Evolutionary conservation across 352 stramenopile genomes (phyloP), one percentile per base, ranked within the genome.

Genomic region (Globisporangium parvum): DNA sequence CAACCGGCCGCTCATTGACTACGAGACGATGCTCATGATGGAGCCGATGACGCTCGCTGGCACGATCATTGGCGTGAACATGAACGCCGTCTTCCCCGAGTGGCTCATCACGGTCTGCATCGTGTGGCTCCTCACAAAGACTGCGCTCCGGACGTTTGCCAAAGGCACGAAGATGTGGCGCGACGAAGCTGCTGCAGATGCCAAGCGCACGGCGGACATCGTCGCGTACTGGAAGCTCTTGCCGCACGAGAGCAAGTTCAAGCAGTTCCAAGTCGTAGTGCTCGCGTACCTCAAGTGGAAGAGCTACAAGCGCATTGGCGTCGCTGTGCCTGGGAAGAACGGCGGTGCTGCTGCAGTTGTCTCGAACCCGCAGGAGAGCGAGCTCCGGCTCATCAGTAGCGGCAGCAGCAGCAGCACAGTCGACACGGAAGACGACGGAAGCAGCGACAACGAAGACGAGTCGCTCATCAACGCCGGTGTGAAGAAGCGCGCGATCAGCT

Each of bases 31-130:
- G 51, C 57, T 93, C 45, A 74, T 93, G 46, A 87, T 93, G 80
- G 83, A 93, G 60, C 83, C 83, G 26, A 91, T 93, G 83, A 93
- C 83, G 20, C 72, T 93, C 9, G 83, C 83, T 0, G 80, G 83
- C 31, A 93, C 83, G n/a, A 91, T 91, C 61, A 83, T 91, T 33
- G 83, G 83, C 49, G 83, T 93, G 39, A 88, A 88, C 65, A 80
- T 93, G 72, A 93, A 91, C 66, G 80, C 79, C 5, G 75, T 63
- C 6, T 91, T 88, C 49, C 83, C 83, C 10, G 81, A 93, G 65
- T 93, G 81, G 79, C 70, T 93, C 47, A 90, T 91, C 53, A 90
- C 77, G 0, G 57, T 91, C 17, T 84, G 78, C 51, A 87, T 93
- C 31, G 80, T 93, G 42, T 82, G 63, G 68, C 62, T 93, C 50